phyloP scores from a whole-genome alignment of 176 grass and related monocot species.

The Alopecurus myosuroides region DNA sequence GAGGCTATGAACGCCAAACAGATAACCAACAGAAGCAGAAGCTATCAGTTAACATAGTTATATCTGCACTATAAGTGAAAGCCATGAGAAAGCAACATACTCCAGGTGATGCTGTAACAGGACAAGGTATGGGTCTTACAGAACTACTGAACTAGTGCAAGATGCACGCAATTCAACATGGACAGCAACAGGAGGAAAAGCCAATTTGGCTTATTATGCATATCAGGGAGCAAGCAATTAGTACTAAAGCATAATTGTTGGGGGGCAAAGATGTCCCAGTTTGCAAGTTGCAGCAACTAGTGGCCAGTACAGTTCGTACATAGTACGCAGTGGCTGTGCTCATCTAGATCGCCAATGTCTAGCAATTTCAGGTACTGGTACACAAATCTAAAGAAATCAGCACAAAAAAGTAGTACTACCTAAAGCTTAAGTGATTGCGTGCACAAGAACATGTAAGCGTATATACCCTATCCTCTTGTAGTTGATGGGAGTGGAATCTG shows the following conservation, averaged over 20 bases:
- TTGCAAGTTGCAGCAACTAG: constrained; percentile 38
- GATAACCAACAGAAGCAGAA: neutral
- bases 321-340: constrained; percentile 30
- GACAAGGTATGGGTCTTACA: neutral
- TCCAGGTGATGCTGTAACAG: neutral
- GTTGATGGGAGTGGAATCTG: constrained; percentile 53
- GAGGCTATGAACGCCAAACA: neutral
- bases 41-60: neutral
- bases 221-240: neutral
- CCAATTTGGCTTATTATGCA: neutral
- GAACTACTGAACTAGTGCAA: neutral
- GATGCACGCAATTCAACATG: neutral
- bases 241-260: constrained; percentile 36
- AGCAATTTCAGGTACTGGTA: constrained; percentile 24
- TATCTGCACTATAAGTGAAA: neutral
- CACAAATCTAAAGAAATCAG: constrained; percentile 39
- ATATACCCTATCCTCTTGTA: constrained; percentile 53
- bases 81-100: neutral
- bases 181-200: neutral
- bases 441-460: constrained; percentile 30
- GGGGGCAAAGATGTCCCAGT: constrained; percentile 7
- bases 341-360: constrained; percentile 21
- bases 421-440: constrained; percentile 17
- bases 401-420: constrained; percentile 26
- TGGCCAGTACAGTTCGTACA: constrained; percentile 34